These are phyloP conservation scores for Kodamaea arcana DNA, from an alignment of 1,139 yeast species.

Conservation along the genomic window DNA sequence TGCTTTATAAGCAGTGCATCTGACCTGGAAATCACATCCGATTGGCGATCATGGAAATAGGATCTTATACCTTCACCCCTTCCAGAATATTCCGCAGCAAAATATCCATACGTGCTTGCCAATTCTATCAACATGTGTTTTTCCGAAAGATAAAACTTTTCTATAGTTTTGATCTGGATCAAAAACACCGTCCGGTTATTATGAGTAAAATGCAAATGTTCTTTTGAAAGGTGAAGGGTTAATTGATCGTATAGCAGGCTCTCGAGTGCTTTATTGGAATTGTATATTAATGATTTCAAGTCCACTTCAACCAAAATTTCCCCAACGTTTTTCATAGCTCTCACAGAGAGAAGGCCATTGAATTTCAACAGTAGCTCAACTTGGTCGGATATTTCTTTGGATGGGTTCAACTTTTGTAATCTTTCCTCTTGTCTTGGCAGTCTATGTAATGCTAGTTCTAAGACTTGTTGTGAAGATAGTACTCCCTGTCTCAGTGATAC, in stretches of 20 bases:
- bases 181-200: constrained; percentile 6
- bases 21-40: too few relatives aligned
- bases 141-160: constrained; percentile 10
- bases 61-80: constrained; percentile 7
- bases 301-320: not conserved
- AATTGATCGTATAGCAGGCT: not conserved
- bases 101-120: constrained; percentile 7
- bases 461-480: too few relatives aligned
- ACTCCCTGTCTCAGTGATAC: too few relatives aligned
- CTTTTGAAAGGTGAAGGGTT: not conserved
- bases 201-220: constrained; percentile 7
- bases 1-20: too few relatives aligned
- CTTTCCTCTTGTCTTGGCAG: too few relatives aligned
- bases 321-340: constrained; percentile 1
- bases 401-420: too few relatives aligned
- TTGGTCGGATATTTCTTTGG: too few relatives aligned
- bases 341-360: not conserved
- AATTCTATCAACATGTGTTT: constrained; percentile 9
- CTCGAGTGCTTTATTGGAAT: not conserved
- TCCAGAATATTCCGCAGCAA: constrained; percentile 9
- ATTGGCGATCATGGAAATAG: too few relatives aligned
- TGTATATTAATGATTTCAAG: constrained; percentile 1
- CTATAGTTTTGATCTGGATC: constrained; percentile 4
- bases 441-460: too few relatives aligned
- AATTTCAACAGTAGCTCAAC: too few relatives aligned